Conservation (phyloP, 345 rosid species). For the Erysimum cheiranthoides region DNA sequence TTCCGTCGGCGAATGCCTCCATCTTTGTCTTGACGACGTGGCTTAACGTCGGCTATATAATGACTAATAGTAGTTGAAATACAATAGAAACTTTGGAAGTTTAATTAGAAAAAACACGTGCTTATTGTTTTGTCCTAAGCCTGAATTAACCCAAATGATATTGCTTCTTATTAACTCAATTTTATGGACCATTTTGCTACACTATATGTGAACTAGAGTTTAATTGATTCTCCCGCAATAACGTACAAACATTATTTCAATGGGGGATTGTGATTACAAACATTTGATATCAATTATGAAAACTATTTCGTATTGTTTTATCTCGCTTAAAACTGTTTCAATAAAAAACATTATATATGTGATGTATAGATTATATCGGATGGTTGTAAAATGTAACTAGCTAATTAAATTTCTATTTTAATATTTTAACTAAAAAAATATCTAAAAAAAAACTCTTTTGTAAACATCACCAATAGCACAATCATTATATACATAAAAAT, state of each 20-base stretch:
- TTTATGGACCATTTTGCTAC: constrained; percentile 12
- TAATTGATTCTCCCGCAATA: background rate
- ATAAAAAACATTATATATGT: no score
- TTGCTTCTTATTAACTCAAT: background rate
- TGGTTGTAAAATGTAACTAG: no score
- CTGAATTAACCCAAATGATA: background rate
- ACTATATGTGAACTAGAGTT: background rate
- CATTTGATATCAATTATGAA: background rate
- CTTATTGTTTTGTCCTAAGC: constrained; percentile 10
- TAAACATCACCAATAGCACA: no score
- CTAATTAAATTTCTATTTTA: no score
- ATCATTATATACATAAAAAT: no score
- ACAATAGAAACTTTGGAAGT: constrained; percentile 13
- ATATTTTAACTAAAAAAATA: no score
- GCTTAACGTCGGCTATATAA: constrained; percentile 11
- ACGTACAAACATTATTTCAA: background rate
- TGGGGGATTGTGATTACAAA: background rate
- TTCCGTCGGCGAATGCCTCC: constrained; percentile 31
- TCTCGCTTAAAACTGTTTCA: no score
- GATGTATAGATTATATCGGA: no score
- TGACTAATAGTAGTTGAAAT: constrained; percentile 1
- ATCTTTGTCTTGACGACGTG: constrained; percentile 26
- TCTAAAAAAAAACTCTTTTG: no score
- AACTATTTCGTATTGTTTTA: no score
- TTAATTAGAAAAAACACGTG: constrained; percentile 13